Evolutionary conservation across 31 red algal species (phyloP).

Genomic region (Odonthalia washingtoniensis): DNA sequence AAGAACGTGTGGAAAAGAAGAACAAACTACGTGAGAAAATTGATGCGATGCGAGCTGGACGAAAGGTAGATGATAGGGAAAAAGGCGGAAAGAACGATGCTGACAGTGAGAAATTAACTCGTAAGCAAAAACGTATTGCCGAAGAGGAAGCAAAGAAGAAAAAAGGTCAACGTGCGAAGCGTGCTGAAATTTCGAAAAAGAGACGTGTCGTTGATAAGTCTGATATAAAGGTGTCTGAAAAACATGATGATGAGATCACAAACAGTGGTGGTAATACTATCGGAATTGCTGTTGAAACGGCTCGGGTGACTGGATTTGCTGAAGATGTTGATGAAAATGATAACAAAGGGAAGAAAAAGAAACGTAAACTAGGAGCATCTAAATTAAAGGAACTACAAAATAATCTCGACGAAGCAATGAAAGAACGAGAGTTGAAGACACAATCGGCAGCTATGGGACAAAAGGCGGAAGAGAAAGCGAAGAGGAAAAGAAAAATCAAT

Average conservation of each 20-base stretch:
- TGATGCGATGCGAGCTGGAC: constrained; percentile 45
- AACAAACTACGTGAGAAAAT: constrained; percentile 72
- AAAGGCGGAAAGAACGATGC: constrained; percentile 68
- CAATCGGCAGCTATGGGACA: background rate
- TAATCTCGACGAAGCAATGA: constrained; percentile 38
- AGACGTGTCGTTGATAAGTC: too few relatives aligned
- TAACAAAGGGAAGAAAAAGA: constrained; percentile 26
- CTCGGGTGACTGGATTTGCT: constrained; percentile 45
- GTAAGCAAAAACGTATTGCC: constrained; percentile 19
- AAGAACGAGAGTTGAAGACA: constrained; percentile 47
- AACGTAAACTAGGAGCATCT: constrained; percentile 27
- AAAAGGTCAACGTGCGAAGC: background rate
- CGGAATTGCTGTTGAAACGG: constrained; percentile 54
- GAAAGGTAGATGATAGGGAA: constrained; percentile 72
- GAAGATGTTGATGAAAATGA: constrained; percentile 24
- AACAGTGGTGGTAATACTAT: background rate
- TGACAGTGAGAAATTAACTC: constrained; percentile 49
- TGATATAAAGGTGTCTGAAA: background rate
- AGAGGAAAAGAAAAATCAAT: constrained; percentile 34
- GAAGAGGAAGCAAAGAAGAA: constrained; percentile 45
- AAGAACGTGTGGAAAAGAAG: constrained; percentile 39
- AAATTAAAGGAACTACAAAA: constrained; percentile 47
- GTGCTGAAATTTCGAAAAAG: background rate
- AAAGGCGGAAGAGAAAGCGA: constrained; percentile 18
- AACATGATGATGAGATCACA: background rate